Evolutionary conservation across 768 basidiomycete species (phyloP).

Genomic region (Suillus plorans): DNA sequence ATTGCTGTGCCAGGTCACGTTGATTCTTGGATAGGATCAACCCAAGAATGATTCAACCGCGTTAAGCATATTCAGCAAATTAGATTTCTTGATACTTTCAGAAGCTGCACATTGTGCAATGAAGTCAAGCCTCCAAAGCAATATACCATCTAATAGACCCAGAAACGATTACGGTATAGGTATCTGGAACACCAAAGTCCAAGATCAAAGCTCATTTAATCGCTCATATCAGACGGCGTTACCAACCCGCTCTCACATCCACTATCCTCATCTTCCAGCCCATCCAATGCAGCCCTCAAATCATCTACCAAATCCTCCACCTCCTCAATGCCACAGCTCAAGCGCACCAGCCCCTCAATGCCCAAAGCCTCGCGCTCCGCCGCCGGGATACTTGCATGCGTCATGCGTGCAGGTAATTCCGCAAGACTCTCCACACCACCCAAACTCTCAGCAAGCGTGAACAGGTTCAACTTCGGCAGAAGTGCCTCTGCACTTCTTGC

Average conservation of each 20-base stretch:
- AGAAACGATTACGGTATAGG: too few relatives aligned
- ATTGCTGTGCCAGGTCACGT: too few relatives aligned
- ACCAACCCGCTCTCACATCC: neutral
- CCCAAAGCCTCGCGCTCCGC: conserved; percentile 68
- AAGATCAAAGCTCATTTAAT: neutral
- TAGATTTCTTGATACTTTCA: neutral
- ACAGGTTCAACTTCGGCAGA: conserved; percentile 61
- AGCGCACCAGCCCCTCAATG: conserved; percentile 74
- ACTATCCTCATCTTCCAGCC: conserved; percentile 46
- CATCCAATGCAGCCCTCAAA: conserved; percentile 48
- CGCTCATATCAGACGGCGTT: neutral
- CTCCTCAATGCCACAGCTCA: conserved; percentile 91
- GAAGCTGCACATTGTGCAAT: neutral
- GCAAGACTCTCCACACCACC: conserved; percentile 93
- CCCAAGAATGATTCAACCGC: too few relatives aligned
- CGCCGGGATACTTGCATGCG: conserved; percentile 75
- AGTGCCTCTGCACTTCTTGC: conserved; percentile 61
- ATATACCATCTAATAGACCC: neutral
- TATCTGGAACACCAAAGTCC: too few relatives aligned
- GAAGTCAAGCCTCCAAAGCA: neutral
- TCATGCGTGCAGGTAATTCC: conserved; percentile 88
- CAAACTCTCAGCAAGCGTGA: conserved; percentile 83
- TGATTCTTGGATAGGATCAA: too few relatives aligned
- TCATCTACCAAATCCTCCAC: conserved; percentile 66
- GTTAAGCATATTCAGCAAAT: too few relatives aligned